A percentile compares a stretch with the other conserved stretches of the same genome.
These are phyloP conservation scores for Populus hybrid DNA, from an alignment of 441 rosid genomes.

Conservation along the genomic window DNA sequence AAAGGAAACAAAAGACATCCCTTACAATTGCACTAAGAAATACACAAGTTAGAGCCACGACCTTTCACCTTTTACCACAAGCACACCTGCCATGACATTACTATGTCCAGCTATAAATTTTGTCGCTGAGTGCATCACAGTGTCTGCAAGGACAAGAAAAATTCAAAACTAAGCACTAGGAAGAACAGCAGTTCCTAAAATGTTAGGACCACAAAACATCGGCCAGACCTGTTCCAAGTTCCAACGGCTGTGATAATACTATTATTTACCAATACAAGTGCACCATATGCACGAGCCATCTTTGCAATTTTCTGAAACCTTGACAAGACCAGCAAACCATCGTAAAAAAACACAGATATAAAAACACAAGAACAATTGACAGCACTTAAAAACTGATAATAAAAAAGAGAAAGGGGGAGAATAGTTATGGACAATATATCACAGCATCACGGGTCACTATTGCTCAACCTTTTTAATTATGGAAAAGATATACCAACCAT, in stretches of 20 bases:
- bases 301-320: slow-evolving; percentile 69
- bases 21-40: neutral
- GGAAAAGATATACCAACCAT: neutral
- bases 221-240: slow-evolving; percentile 83
- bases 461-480: neutral
- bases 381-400: neutral
- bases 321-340: neutral
- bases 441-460: neutral
- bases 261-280: slow-evolving; percentile 85
- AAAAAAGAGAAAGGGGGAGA: neutral
- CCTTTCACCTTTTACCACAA: slow-evolving; percentile 92
- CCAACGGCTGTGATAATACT: slow-evolving; percentile 82
- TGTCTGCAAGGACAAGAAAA: slow-evolving; percentile 47
- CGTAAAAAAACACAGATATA: neutral
- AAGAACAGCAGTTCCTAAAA: slow-evolving; percentile 2
- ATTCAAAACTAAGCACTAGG: slow-evolving; percentile 6
- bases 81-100: slow-evolving; percentile 94
- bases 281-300: slow-evolving; percentile 77
- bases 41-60: slow-evolving; percentile 21
- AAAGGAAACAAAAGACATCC: neutral
- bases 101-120: slow-evolving; percentile 93
- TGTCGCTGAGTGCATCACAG: slow-evolving; percentile 96
- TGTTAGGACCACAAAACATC: neutral
- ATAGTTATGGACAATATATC: neutral
- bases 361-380: neutral